Percentiles rank a stretch among this genome's conserved stretches.
Conservation (phyloP, 1,139 yeast genomes). For the Citeromyces hawaiiensis region DNA sequence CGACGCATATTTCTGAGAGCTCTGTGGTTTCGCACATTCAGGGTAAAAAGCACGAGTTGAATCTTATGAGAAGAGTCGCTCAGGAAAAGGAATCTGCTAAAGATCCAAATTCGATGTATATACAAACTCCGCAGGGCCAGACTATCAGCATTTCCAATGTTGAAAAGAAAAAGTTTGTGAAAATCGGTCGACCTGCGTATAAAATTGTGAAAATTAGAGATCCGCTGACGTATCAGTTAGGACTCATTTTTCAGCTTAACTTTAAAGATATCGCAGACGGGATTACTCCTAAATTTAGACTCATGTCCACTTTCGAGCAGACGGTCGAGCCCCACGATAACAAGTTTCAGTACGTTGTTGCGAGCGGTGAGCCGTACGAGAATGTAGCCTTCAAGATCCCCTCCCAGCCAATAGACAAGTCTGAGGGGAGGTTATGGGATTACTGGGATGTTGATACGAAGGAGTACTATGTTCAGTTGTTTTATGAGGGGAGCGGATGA, state of each 20-base stretch:
- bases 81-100: constrained; percentile 19
- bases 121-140: constrained; percentile 4
- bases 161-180: constrained; percentile 35
- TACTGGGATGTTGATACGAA: constrained; percentile 57
- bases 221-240: constrained; percentile 39
- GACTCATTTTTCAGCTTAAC: constrained; percentile 46
- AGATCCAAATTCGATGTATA: constrained; percentile 9
- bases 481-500: constrained; percentile 27
- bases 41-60: constrained; percentile 64
- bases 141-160: constrained; percentile 19
- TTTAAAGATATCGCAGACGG: constrained; percentile 33
- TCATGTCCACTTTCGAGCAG: constrained; percentile 64
- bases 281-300: constrained; percentile 43
- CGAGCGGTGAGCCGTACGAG: constrained; percentile 79
- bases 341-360: constrained; percentile 49
- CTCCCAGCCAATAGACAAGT: constrained; percentile 36
- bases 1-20: constrained; percentile 64
- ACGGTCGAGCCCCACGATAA: constrained; percentile 27
- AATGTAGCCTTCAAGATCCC: constrained; percentile 63
- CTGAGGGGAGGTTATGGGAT: constrained; percentile 45
- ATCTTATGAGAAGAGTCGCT: constrained; percentile 41
- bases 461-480: constrained; percentile 56
- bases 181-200: constrained; percentile 64
- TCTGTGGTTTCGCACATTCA: constrained; percentile 71
- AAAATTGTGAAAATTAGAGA: constrained; percentile 57